Conservation (phyloP, 768 basidiomycete genomes). For the Rhizopogon roseolus region DNA sequence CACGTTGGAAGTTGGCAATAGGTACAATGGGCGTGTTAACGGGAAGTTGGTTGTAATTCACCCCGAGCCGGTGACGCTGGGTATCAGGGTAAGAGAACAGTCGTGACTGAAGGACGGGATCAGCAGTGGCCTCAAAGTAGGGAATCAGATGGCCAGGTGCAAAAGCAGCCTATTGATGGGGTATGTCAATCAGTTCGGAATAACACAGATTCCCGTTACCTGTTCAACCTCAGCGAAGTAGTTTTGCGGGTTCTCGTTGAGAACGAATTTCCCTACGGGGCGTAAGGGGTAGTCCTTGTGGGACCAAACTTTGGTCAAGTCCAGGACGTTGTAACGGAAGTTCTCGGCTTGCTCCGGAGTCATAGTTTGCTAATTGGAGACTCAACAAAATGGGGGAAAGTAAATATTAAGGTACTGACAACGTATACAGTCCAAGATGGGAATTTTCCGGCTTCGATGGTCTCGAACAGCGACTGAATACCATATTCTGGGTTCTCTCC, state of each 20-base stretch:
- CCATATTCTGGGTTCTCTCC: constrained; percentile 85
- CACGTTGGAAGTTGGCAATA: constrained; percentile 90
- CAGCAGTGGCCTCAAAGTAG: constrained; percentile 85
- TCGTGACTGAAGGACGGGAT: constrained; percentile 91
- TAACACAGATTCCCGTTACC: constrained; percentile 41
- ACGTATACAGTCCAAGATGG: constrained; percentile 90
- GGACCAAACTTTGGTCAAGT: constrained; percentile 90
- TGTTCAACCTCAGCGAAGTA: constrained; percentile 97
- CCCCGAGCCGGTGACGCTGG: constrained; percentile 78
- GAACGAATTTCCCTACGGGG: constrained; percentile 79
- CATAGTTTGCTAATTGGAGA: constrained; percentile 74
- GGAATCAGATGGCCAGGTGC: constrained; percentile 84
- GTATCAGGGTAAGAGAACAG: constrained; percentile 94
- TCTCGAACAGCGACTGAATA: constrained; percentile 69
- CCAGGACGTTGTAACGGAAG: constrained; percentile 87
- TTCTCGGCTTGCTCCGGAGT: constrained; percentile 86
- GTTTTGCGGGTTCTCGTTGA: constrained; percentile 75
- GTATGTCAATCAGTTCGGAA: constrained; percentile 10
- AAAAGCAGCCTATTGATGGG: constrained; percentile 57
- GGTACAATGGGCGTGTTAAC: constrained; percentile 77
- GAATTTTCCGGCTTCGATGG: constrained; percentile 76
- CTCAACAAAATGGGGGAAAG: constrained; percentile 1
- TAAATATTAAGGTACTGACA: constrained; percentile 34
- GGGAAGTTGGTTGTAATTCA: constrained; percentile 82
- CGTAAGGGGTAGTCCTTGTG: constrained; percentile 87